Base-by-base conservation (phyloP, 2,329 filamentous ascomycete species). In the Exserohilum rostratum region DNA sequence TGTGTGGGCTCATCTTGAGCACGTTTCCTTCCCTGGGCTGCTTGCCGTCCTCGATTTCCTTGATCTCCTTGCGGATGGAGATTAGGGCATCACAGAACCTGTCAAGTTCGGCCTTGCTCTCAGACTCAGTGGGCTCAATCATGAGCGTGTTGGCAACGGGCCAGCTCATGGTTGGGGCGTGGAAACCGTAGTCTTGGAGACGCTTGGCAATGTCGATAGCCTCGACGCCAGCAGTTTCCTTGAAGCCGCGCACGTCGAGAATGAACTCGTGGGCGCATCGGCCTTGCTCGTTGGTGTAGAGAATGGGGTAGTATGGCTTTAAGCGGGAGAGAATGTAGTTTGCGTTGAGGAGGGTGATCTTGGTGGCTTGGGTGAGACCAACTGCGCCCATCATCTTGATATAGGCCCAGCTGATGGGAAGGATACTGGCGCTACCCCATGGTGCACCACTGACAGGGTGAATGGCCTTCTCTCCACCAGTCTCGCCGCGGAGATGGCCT, bases 231-330 rank as follows among this genome's bases (percentile, higher is more conserved):
- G 89, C 86, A 0, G 87, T 86, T 49, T 93, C 89, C 72, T 91
- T 90, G 82, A 97, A 96, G 20, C 86, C 85, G 18, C 93, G 90
- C 5, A 88, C 85, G 67, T 98, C 93, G 30, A 98, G 85, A 75
- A 98, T 98, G 79, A 98, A 98, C 78, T 98, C 93, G 81, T 98
- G 93, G 0, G 93, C 93, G 74, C 93, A 98, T 51, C 93, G 90
- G 18, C 89, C 90, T 59, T 92, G 85, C 50, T 85, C 83, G 76
- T 98, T 98, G 64, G 91, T 96, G 81, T 97, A 97, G n/a, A 97
- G 82, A 64, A 98, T 93, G 1, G 86, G 83, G 78, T 95, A 98
- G 80, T 97, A 87, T 5, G 88, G 87, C 76, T 89, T 89, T 47
- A 98, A 88, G 50, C 90, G 89, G 46, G 90, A 88, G 69, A 96